Evolutionary conservation across 179 eudicot genomes (phyloP).

Genomic region (Drosera spatulata): DNA sequence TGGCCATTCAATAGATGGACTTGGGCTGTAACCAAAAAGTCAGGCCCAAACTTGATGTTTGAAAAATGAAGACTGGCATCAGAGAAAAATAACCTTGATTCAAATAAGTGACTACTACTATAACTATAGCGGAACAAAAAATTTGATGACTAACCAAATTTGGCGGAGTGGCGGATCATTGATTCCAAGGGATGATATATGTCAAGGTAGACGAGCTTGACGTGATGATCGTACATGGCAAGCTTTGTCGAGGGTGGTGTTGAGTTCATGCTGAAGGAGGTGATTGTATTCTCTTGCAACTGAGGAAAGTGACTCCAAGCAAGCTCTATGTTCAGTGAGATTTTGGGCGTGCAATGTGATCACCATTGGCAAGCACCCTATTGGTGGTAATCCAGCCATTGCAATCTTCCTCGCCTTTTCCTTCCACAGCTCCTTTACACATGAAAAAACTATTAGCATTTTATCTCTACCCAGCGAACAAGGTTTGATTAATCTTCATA

Average conservation of each 20-base stretch:
- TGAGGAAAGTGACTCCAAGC: slow-evolving; percentile 15
- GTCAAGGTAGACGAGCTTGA: slow-evolving; percentile 12
- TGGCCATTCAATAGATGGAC: too few relatives aligned
- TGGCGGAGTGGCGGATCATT: slow-evolving; percentile 10
- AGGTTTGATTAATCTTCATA: too few relatives aligned
- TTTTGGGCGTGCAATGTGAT: slow-evolving; percentile 1
- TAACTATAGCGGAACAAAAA: too few relatives aligned
- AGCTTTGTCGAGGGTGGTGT: slow-evolving; percentile 5
- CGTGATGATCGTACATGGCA: not conserved
- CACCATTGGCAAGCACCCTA: slow-evolving; percentile 25
- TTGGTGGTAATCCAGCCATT: slow-evolving; percentile 24
- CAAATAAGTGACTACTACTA: too few relatives aligned
- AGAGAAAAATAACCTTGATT: too few relatives aligned
- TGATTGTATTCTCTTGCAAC: slow-evolving; percentile 19
- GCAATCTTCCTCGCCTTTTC: slow-evolving; percentile 21
- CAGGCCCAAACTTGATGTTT: too few relatives aligned
- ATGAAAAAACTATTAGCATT: too few relatives aligned
- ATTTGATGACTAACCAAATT: slow-evolving; percentile 14
- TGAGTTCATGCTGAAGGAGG: slow-evolving; percentile 10
- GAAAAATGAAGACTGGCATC: too few relatives aligned
- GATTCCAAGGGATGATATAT: slow-evolving; percentile 13
- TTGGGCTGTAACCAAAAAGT: too few relatives aligned
- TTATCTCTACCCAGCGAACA: too few relatives aligned
- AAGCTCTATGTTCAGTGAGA: slow-evolving; percentile 2
- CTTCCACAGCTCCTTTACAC: slow-evolving; percentile 13